Base-by-base conservation (phyloP, 2,329 filamentous ascomycete species). In the Fusarium agapanthi region DNA sequence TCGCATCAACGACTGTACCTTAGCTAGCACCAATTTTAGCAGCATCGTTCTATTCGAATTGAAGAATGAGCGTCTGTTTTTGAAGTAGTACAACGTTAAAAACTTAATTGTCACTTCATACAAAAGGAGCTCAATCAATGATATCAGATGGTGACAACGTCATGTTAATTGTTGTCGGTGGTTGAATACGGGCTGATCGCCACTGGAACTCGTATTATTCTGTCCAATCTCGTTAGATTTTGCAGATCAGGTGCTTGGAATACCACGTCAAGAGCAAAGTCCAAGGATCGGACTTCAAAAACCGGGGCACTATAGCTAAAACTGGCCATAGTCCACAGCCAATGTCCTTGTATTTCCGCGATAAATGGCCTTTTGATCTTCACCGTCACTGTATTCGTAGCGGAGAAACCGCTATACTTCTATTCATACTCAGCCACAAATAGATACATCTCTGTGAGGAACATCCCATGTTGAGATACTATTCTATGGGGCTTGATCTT, bases 201-300 rank as follows among this genome's bases (percentile, higher is more conserved):
- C 66, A 24, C 40, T 34, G 8, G 9, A 26, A 34, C 28, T 57
- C 65, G 58, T 56, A 41, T 43, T 53, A 16, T 37, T 16, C 18
- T 3, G 32, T 24, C 37, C 37, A 54, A 44, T 48, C n/a, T 48
- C 16, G 26, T 50, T 40, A 13, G 30, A 22, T 32, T 55, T 35
- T 67, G 65, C 26, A 32, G 44, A 69, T 69, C 66, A 22, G 54
- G 35, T 34, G 22, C 34, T n/a, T 38, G 24, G 34, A 60, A 60
- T 41, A 45, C 40, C 26, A 32, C 34, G 7, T 43, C 51, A 34
- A 24, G 37, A 35, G 37, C 24, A 59, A 35, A 28, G 24, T 28
- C 24, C 50, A 53, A 40, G 50, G 34, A 26, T 20, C 12, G 14
- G 10, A 48, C 15, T 58, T 44, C 28, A 26, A 44, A 32, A 51